A percentile compares a stretch with the other conserved stretches of the same genome.
These are phyloP conservation scores for Cadophora sp. DNA, from an alignment of 2,329 filamentous ascomycete genomes.

Conservation along the genomic window DNA sequence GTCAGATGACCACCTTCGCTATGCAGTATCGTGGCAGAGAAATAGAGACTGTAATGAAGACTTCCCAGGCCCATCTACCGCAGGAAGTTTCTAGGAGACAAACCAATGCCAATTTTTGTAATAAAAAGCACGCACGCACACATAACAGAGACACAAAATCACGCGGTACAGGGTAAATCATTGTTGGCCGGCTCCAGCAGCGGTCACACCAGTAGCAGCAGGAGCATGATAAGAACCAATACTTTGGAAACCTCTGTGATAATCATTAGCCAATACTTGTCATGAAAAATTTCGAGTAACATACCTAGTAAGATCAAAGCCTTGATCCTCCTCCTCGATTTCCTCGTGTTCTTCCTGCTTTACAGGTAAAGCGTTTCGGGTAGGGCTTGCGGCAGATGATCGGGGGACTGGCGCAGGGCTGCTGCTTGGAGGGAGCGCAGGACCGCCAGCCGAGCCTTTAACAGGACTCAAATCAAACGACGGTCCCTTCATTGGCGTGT, in stretches of 20 bases:
- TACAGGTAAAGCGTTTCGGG: slow-evolving; percentile 30
- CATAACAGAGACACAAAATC: background rate
- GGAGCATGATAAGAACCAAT: slow-evolving; percentile 65
- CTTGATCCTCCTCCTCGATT: slow-evolving; percentile 36
- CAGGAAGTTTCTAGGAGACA: slow-evolving; percentile 4
- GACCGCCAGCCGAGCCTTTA: slow-evolving; percentile 49
- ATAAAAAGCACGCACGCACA: slow-evolving; percentile 9
- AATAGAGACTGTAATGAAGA: background rate
- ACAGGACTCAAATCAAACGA: slow-evolving; percentile 65
- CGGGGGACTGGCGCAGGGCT: slow-evolving; percentile 55
- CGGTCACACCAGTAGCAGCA: slow-evolving; percentile 30
- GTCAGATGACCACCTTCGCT: slow-evolving; percentile 14
- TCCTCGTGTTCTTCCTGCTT: slow-evolving; percentile 39
- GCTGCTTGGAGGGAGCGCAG: slow-evolving; percentile 56
- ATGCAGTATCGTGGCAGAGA: slow-evolving; percentile 10
- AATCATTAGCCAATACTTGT: slow-evolving; percentile 40
- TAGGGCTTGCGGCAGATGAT: slow-evolving; percentile 40
- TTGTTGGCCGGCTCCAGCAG: slow-evolving; percentile 22
- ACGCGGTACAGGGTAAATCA: background rate
- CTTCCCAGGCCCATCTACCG: background rate
- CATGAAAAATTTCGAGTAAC: background rate
- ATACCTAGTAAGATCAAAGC: slow-evolving; percentile 44
- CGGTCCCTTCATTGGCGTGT: slow-evolving; percentile 66
- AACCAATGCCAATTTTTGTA: slow-evolving; percentile 7
- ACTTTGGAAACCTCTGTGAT: slow-evolving; percentile 62